Conservation (phyloP, 257 asterid species). For the Salvia rosmarinus region DNA sequence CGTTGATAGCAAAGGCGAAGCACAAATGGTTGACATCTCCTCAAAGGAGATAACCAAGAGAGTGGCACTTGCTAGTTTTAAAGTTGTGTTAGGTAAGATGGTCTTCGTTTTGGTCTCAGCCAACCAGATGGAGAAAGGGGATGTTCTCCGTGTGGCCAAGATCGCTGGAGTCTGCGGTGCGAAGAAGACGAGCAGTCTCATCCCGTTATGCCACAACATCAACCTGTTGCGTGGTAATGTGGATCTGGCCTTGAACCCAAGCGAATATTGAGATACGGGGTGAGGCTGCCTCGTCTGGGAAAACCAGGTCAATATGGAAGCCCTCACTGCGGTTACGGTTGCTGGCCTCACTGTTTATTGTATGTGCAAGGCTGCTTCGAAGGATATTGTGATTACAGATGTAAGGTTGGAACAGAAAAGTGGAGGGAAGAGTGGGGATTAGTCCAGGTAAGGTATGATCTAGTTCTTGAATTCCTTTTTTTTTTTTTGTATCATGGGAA, state of each 20-base stretch:
- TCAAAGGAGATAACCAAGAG: conserved; percentile 65
- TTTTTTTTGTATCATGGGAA: too few species aligned
- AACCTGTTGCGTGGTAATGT: conserved; percentile 60
- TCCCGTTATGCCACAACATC: conserved; percentile 84
- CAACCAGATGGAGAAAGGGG: conserved; percentile 78
- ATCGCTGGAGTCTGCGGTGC: conserved; percentile 80
- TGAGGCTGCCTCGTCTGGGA: conserved; percentile 57
- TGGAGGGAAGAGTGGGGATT: conserved; percentile 89
- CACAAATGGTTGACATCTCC: conserved; percentile 83
- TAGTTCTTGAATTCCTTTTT: conserved; percentile 20
- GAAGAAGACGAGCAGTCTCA: conserved; percentile 77
- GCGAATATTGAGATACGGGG: conserved; percentile 69
- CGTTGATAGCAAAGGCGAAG: conserved; percentile 64
- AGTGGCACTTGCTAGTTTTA: conserved; percentile 76
- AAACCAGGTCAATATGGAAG: conserved; percentile 97
- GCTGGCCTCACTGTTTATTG: conserved; percentile 88
- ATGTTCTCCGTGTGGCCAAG: conserved; percentile 78
- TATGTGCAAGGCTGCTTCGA: conserved; percentile 91
- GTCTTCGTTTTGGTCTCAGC: conserved; percentile 78
- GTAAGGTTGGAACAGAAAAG: conserved; percentile 66
- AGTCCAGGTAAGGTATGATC: conserved; percentile 60
- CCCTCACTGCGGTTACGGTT: conserved; percentile 70
- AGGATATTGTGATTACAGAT: conserved; percentile 63
- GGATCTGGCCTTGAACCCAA: conserved; percentile 54
- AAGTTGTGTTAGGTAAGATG: conserved; percentile 65